phyloP scores from a whole-genome alignment of 306 rosid genomes.

The Dalbergia cultrata region DNA sequence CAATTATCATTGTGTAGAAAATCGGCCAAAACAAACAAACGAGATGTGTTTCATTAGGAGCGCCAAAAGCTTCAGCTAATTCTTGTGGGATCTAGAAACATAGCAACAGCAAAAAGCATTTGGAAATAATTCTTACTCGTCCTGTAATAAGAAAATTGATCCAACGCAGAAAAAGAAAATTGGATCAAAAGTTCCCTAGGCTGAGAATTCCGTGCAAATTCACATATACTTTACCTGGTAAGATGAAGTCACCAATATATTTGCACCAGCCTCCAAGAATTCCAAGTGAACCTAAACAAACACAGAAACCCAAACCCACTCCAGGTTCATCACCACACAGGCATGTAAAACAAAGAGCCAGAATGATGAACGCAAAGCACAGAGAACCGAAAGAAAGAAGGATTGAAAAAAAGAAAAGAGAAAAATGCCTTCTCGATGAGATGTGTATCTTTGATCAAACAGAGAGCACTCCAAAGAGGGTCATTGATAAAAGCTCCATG shows the following conservation, averaged over 20 bases:
- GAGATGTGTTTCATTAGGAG: not conserved
- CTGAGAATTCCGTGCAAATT: not conserved
- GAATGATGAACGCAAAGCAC: not conserved
- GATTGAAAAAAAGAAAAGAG: not conserved
- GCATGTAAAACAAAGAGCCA: not conserved
- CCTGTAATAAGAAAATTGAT: not conserved
- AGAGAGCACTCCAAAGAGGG: constrained; percentile 90
- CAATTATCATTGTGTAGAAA: not conserved
- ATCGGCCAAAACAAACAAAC: not conserved
- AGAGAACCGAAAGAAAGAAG: not conserved
- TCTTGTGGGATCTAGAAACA: not conserved
- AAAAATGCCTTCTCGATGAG: constrained; percentile 68
- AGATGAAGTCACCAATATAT: constrained; percentile 85
- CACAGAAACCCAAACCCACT: not conserved
- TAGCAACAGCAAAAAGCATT: not conserved
- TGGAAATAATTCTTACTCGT: not conserved
- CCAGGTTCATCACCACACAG: not conserved
- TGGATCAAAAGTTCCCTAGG: not conserved
- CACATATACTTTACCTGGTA: constrained; percentile 68
- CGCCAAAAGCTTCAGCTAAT: not conserved
- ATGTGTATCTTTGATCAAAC: constrained; percentile 71
- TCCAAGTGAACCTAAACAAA: constrained; percentile 77
- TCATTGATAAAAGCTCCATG: constrained; percentile 82
- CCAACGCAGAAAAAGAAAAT: not conserved
- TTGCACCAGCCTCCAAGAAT: constrained; percentile 87